Base-by-base conservation (phyloP, 139 green algal species). In the Chlorella sp. region DNA sequence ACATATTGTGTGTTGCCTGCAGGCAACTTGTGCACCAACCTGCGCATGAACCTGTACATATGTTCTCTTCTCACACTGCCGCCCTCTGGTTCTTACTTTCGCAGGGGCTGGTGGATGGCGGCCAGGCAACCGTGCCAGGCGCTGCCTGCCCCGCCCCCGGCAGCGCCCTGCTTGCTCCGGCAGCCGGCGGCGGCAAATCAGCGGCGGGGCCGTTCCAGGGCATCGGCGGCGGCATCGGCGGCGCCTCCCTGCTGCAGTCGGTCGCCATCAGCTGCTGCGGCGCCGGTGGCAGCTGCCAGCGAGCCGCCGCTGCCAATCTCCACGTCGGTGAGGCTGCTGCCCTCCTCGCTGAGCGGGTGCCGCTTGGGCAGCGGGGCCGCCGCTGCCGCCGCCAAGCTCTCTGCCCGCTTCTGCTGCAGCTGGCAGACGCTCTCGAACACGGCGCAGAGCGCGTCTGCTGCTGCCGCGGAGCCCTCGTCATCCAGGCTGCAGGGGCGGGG, bases 391-490 rank as follows among this genome's bases (percentile, higher is more conserved):
- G 65, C 43, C 48, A 30, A 30, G 38, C 22, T 36, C 62, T 34
- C 62, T 1, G 62, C 62, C 51, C 51, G 51, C 51, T 60, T 60
- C 44, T 84, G 79, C 43, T 84, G 79, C 43, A 48, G 30, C 54
- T 46, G 56, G 69, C 56, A 86, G 32, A 86, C 64, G 56, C 28
- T 41, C 6, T 78, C 73, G 70, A 86, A 86, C 30, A 86, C 81
- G 38, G 43, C 56, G 36, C 60, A 72, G 36, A 86, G 81, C 2
- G 70, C 81, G 32, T 86, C 81, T 1, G 70, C 81, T 9, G 68
- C 81, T 28, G 48, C 38, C 32, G 26, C 41, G 20, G 43, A 70
- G 43, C 6, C 38, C 7, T 54, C 36, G 14, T 40, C 38, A 58
- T 85, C 81, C 32, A 80, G 34, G 32, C 81, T 81, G 81, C 81